A percentile compares a stretch with the other conserved stretches of the same genome.
These are phyloP conservation scores for Hortiboletus flavorubellus DNA, from an alignment of 768 basidiomycete species.

Conservation along the genomic window DNA sequence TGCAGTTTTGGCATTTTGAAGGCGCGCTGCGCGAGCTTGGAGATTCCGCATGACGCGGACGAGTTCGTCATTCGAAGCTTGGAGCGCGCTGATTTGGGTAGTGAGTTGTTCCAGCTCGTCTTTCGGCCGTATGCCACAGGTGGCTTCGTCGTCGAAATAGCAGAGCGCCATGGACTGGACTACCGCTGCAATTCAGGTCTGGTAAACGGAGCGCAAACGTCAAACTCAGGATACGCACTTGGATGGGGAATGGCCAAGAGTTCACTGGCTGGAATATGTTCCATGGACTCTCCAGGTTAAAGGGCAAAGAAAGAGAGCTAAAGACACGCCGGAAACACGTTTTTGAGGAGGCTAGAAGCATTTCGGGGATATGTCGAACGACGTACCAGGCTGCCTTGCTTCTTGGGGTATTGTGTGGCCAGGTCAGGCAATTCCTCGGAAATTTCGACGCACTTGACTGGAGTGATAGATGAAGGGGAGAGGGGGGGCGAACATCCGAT, in stretches of 20 bases:
- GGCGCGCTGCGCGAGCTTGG: slow-evolving; percentile 28
- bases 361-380: slow-evolving; percentile 18
- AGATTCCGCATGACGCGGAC: slow-evolving; percentile 24
- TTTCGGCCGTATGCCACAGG: slow-evolving; percentile 1
- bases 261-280: slow-evolving; percentile 21
- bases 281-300: slow-evolving; percentile 24
- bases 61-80: slow-evolving; percentile 30
- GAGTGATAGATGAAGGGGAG: slow-evolving; percentile 4
- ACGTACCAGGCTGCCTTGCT: slow-evolving; percentile 16
- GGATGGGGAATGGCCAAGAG: slow-evolving; percentile 16
- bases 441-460: slow-evolving; percentile 16
- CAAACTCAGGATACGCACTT: slow-evolving; percentile 14
- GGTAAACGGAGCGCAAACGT: slow-evolving; percentile 4
- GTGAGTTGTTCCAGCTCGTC: slow-evolving; percentile 29
- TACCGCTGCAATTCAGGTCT: not conserved
- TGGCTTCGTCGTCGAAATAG: slow-evolving; percentile 21
- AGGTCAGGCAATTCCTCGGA: slow-evolving; percentile 17
- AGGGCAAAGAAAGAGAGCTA: slow-evolving; percentile 19
- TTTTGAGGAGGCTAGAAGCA: slow-evolving; percentile 14
- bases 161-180: slow-evolving; percentile 22
- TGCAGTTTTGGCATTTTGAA: slow-evolving; percentile 29
- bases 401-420: slow-evolving; percentile 6
- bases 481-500: not conserved
- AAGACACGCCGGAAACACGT: slow-evolving; percentile 31
- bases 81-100: slow-evolving; percentile 24